Evolutionary conservation across 345 rosid species (phyloP).

Genomic region (Acer campestre): DNA sequence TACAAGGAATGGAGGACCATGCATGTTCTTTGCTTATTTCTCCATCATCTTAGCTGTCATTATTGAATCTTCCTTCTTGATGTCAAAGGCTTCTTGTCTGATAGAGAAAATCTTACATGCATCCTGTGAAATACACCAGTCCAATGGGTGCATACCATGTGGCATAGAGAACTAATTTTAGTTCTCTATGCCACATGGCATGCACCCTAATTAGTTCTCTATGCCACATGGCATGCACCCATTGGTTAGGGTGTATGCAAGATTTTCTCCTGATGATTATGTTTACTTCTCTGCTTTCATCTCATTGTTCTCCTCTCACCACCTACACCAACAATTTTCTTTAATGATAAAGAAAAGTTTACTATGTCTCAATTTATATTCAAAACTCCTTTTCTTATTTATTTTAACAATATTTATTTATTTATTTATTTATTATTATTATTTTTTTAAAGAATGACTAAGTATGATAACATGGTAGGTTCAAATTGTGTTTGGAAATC

Average conservation of each 20-base stretch:
- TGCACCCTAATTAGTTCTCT: too few relatives aligned
- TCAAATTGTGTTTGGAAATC: too few relatives aligned
- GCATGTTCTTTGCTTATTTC: background rate
- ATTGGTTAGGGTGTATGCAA: too few relatives aligned
- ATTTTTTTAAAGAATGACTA: background rate
- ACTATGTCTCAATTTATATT: too few relatives aligned
- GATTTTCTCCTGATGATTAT: background rate
- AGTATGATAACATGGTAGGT: background rate
- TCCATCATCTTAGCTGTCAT: constrained; percentile 17
- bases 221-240: too few relatives aligned
- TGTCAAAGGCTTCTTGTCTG: background rate
- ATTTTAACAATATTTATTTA: background rate
- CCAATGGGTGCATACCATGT: too few relatives aligned
- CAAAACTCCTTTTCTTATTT: background rate
- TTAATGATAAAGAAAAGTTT: background rate
- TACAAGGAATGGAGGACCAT: constrained; percentile 16
- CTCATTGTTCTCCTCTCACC: too few relatives aligned
- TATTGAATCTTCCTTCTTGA: background rate
- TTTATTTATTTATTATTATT: background rate
- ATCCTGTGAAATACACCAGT: too few relatives aligned
- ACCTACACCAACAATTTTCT: background rate
- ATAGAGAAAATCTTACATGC: too few relatives aligned
- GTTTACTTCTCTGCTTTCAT: background rate
- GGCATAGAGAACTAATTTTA: too few relatives aligned
- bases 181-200: too few relatives aligned